These are phyloP conservation scores for Chimonanthus praecox DNA, from an alignment of 164 flowering plant genomes.

Conservation along the genomic window DNA sequence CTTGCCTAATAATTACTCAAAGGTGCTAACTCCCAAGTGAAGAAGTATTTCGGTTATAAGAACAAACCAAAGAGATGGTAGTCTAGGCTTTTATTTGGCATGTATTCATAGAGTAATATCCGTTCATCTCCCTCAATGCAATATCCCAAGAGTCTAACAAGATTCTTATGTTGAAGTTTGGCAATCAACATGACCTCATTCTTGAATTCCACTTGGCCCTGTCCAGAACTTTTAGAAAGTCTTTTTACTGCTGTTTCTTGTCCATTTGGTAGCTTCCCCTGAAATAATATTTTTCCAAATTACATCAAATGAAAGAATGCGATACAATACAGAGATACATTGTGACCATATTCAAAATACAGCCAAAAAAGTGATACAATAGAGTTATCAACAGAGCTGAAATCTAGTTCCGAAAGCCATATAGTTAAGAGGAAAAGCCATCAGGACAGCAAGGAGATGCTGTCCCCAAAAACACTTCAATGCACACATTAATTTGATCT, in stretches of 20 bases:
- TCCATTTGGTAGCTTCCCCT: constrained; percentile 28
- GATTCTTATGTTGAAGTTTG: constrained; percentile 38
- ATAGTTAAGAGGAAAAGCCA: neutral
- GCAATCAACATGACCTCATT: constrained; percentile 29
- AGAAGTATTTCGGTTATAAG: no score
- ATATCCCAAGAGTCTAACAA: constrained; percentile 31
- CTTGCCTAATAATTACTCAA: no score
- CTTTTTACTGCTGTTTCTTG: constrained; percentile 34
- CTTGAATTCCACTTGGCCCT: constrained; percentile 30
- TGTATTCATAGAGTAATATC: no score
- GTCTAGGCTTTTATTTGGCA: no score
- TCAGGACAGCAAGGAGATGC: neutral
- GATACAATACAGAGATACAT: neutral
- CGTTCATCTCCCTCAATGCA: neutral
- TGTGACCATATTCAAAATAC: neutral
- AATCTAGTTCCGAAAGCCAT: neutral
- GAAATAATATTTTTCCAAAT: neutral
- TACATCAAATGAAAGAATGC: neutral
- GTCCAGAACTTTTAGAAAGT: constrained; percentile 27
- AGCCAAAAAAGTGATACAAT: neutral
- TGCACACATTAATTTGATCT: neutral
- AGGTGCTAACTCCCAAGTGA: no score
- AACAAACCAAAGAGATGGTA: no score
- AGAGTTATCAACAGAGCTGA: neutral
- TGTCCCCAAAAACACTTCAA: neutral